phyloP scores from a whole-genome alignment of 148 eudicot species.

The Cornus controversa region DNA sequence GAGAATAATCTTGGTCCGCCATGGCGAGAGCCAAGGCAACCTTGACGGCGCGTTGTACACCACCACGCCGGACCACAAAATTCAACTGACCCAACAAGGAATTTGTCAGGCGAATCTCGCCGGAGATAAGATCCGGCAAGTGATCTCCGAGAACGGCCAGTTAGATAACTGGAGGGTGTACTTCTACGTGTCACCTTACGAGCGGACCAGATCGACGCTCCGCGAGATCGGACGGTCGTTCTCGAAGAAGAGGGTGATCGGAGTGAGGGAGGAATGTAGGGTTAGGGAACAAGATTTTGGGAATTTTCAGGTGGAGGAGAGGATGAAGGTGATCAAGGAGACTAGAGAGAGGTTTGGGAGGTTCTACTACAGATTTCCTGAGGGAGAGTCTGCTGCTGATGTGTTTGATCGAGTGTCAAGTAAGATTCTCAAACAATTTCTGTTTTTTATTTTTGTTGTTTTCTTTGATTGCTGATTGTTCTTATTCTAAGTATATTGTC shows the following conservation, averaged over 20 bases:
- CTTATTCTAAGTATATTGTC: too few relatives aligned
- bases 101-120: slow-evolving; percentile 45
- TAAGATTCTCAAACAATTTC: slow-evolving; percentile 22
- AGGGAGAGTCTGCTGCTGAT: slow-evolving; percentile 95
- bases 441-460: neutral
- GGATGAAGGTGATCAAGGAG: slow-evolving; percentile 67
- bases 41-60: slow-evolving; percentile 49
- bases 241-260: slow-evolving; percentile 47
- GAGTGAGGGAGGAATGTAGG: slow-evolving; percentile 86
- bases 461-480: neutral
- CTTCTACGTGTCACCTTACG: slow-evolving; percentile 86
- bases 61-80: slow-evolving; percentile 61
- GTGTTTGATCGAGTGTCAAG: slow-evolving; percentile 95
- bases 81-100: slow-evolving; percentile 59
- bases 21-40: slow-evolving; percentile 87
- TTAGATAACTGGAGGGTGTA: slow-evolving; percentile 52
- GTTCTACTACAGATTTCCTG: slow-evolving; percentile 88
- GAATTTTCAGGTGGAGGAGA: slow-evolving; percentile 72
- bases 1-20: slow-evolving; percentile 75
- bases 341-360: slow-evolving; percentile 67
- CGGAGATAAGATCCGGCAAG: slow-evolving; percentile 45
- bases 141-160: slow-evolving; percentile 34
- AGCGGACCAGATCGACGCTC: slow-evolving; percentile 65
- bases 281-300: slow-evolving; percentile 92
- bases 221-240: slow-evolving; percentile 74